Evolutionary conservation across 2,329 filamentous ascomycete genomes (phyloP).

Genomic region (Fusarium mundagurra): DNA sequence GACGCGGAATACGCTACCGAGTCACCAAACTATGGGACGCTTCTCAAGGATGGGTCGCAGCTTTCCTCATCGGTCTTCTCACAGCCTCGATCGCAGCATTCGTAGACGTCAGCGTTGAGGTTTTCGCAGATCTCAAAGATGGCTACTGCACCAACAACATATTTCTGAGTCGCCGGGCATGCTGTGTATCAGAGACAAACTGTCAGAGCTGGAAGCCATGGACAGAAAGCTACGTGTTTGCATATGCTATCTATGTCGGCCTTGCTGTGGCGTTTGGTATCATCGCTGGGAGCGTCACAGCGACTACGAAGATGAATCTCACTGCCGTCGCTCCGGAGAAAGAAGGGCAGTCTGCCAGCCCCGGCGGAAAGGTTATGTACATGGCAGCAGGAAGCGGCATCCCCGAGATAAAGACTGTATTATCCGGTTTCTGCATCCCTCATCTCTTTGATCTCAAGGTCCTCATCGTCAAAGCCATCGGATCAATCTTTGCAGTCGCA

Average conservation of each 20-base stretch:
- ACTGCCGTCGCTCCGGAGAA: not conserved
- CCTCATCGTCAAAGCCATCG: constrained; percentile 23
- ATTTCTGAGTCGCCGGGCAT: constrained; percentile 6
- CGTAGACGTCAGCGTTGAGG: constrained; percentile 28
- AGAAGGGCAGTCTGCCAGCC: fast-evolving
- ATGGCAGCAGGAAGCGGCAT: constrained; percentile 33
- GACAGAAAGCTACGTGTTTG: constrained; percentile 1
- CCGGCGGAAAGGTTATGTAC: constrained; percentile 17
- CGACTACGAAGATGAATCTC: constrained; percentile 24
- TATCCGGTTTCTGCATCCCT: constrained; percentile 24
- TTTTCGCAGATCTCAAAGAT: constrained; percentile 24
- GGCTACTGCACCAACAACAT: constrained; percentile 17
- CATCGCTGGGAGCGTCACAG: constrained; percentile 10
- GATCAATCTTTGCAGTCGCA: constrained; percentile 22
- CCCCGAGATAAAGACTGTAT: constrained; percentile 23
- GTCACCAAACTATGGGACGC: constrained; percentile 2
- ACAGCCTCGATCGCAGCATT: constrained; percentile 8
- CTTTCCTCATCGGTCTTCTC: constrained; percentile 22
- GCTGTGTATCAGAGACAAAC: not conserved
- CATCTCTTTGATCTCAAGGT: constrained; percentile 26
- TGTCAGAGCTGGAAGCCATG: constrained; percentile 9
- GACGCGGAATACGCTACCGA: not conserved
- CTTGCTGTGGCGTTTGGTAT: constrained; percentile 15
- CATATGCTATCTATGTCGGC: constrained; percentile 16
- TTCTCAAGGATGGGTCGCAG: constrained; percentile 19